Evolutionary conservation across 805 yeast species (phyloP), one percentile per base, ranked within the genome.

Genomic region (Myxozyma kluyveri): DNA sequence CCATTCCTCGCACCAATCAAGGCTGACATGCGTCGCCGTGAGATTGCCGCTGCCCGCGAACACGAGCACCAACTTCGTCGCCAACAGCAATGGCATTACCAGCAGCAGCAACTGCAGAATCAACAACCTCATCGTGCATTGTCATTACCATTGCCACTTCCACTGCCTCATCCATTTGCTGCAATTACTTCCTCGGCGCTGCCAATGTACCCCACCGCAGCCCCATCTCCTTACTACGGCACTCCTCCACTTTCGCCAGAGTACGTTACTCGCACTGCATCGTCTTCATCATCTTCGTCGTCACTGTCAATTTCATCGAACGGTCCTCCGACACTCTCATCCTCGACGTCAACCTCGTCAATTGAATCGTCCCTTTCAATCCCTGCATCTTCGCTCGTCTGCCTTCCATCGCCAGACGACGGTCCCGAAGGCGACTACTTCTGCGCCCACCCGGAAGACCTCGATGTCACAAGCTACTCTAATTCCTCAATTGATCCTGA

Each of bases 1-100:
- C 89, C 89, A 26, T 88, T 91, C 72, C 72, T 91, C 50, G 72
- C 75, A 17, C 86, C 88, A 40, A 87, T 90, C 68, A 87, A 85
- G 71, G 70, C 69, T 52, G 73, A 77, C 52, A 68, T 80, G 52
- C 59, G 62, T 29, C 55, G 61, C 3, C 51, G 54, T 18, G 59
- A 56, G 41, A 45, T 35, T 47, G 48, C 36, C 26, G 19, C 32
- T n/a, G 54, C 54, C 23, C 53, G 47, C 42, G 12, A 29, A 14
- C 59, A 54, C 27, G 60, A 54, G 45, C 44, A 32, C 43, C 24
- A 37, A 14, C 48, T 51, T 5, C 51, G 48, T 18, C 31, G 37
- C 39, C 51, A 42, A 29, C 50, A 48, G 22, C 33, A 29, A 14
- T 41, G 37, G 35, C 57, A 42, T 21, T 21, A 29, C 39, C 47